Conservation (phyloP, 1,284 basidiomycete genomes). For the Phenoliferia sp. region DNA sequence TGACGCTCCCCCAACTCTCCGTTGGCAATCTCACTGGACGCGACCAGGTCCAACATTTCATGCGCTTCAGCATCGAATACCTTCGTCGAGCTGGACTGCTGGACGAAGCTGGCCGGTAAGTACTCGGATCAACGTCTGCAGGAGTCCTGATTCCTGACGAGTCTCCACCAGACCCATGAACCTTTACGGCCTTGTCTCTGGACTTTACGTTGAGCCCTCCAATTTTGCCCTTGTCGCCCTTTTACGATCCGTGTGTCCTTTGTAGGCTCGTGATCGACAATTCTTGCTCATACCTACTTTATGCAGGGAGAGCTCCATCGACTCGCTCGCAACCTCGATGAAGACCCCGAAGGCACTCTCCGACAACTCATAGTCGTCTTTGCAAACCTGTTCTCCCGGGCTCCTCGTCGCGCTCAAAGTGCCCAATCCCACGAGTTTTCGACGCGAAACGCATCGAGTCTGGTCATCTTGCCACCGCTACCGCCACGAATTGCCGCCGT, state of each 20-base stretch:
- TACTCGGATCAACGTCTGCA: neutral
- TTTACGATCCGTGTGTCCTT: conserved; percentile 44
- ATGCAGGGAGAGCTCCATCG: conserved; percentile 55
- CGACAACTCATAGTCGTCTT: conserved; percentile 54
- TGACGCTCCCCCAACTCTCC: conserved; percentile 56
- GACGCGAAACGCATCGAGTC: conserved; percentile 52
- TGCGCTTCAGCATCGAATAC: conserved; percentile 67
- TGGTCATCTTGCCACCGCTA: conserved; percentile 55
- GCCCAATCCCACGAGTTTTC: conserved; percentile 45
- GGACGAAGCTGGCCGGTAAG: conserved; percentile 46
- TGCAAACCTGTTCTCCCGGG: conserved; percentile 57
- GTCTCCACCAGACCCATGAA: conserved; percentile 50
- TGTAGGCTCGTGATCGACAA: no score
- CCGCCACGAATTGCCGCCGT: conserved; percentile 45
- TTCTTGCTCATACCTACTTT: no score
- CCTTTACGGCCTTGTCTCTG: conserved; percentile 39
- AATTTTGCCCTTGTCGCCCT: conserved; percentile 61
- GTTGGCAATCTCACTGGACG: conserved; percentile 50
- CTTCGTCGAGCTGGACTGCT: conserved; percentile 56
- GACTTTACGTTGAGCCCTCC: conserved; percentile 60
- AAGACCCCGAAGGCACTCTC: conserved; percentile 46
- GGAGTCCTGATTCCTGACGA: neutral
- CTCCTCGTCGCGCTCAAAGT: conserved; percentile 51
- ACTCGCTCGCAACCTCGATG: conserved; percentile 48
- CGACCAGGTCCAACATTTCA: conserved; percentile 57